Evolutionary conservation across 495 filamentous ascomycete genomes (phyloP).

Genomic region (Rusavskia elegans): DNA sequence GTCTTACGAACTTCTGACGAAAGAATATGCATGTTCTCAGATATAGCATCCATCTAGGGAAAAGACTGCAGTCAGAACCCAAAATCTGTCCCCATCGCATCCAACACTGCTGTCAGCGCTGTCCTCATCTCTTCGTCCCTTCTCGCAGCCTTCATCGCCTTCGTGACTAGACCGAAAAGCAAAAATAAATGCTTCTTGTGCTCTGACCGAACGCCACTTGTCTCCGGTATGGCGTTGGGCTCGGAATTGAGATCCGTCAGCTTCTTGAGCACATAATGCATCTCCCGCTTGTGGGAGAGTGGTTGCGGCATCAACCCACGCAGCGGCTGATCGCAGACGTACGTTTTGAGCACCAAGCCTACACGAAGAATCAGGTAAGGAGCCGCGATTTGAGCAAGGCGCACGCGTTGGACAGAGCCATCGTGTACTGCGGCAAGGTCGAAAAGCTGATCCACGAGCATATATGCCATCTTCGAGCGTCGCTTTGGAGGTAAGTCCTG

Average conservation of each 20-base stretch:
- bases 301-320: constrained; percentile 88
- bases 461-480: constrained; percentile 58
- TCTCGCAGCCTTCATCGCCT: constrained; percentile 51
- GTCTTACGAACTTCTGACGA: too few species aligned
- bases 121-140: constrained; percentile 21
- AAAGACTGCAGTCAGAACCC: constrained; percentile 1
- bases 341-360: constrained; percentile 61
- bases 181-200: constrained; percentile 61
- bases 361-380: constrained; percentile 75
- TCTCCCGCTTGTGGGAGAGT: constrained; percentile 57
- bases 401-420: constrained; percentile 17
- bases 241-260: constrained; percentile 54
- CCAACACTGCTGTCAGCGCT: constrained; percentile 8
- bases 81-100: constrained; percentile 11
- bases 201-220: constrained; percentile 36
- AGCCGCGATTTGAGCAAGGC: constrained; percentile 60
- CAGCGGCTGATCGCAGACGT: constrained; percentile 83
- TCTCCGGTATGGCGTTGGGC: constrained; percentile 53
- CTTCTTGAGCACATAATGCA: constrained; percentile 51
- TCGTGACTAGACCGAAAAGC: constrained; percentile 67
- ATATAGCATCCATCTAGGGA: too few species aligned
- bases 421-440: constrained; percentile 41
- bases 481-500: constrained; percentile 46
- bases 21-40: background rate
- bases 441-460: constrained; percentile 69